These are phyloP conservation scores for Crassisporium funariophilum DNA, from an alignment of 768 basidiomycete genomes.

Conservation along the genomic window DNA sequence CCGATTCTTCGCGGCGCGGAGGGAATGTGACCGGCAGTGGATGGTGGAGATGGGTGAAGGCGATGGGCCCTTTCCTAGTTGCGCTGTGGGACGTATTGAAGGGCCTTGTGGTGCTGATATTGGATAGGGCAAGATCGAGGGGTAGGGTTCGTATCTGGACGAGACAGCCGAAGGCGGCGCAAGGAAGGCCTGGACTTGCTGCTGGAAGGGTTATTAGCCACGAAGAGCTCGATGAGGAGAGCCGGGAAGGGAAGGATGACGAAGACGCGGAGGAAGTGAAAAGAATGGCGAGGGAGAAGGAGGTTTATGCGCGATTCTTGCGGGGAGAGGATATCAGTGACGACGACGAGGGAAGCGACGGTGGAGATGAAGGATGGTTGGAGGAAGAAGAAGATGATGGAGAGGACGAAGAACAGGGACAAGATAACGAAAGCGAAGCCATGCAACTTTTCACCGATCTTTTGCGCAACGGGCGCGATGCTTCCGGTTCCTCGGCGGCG, in stretches of 20 bases:
- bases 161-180: conserved; percentile 11
- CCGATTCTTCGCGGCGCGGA: conserved; percentile 7
- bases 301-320: conserved; percentile 59
- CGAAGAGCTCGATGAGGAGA: neutral
- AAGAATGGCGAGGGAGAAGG: conserved; percentile 31
- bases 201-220: neutral
- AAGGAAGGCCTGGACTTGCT: no score
- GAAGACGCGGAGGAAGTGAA: conserved; percentile 28
- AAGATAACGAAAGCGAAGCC: conserved; percentile 39
- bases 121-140: conserved; percentile 19
- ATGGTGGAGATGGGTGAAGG: conserved; percentile 19
- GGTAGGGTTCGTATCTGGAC: conserved; percentile 12
- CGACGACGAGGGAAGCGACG: conserved; percentile 37
- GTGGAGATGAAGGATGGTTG: conserved; percentile 22
- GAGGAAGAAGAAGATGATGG: conserved; percentile 18
- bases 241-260: conserved; percentile 17
- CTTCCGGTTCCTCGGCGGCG: conserved; percentile 22
- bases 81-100: conserved; percentile 27
- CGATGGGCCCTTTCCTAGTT: conserved; percentile 22
- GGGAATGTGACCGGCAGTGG: conserved; percentile 1
- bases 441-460: conserved; percentile 58
- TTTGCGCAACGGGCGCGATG: conserved; percentile 22
- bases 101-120: conserved; percentile 22
- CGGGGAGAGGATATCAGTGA: conserved; percentile 55
- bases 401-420: conserved; percentile 7